These are phyloP conservation scores for Chrysanthemum seticuspe DNA, from an alignment of 129 eudicot species.

Conservation along the genomic window DNA sequence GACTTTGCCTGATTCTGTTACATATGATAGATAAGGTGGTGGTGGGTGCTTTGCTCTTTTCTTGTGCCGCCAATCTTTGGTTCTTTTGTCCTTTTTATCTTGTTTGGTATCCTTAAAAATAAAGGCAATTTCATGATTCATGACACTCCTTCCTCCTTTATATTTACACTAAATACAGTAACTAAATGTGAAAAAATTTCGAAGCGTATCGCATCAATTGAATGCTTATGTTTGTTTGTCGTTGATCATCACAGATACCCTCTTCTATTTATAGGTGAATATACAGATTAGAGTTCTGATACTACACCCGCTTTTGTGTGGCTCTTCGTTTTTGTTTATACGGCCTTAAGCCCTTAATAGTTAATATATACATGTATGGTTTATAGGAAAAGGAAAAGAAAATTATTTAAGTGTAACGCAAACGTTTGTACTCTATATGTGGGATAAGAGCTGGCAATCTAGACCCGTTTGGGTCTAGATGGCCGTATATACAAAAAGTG, in stretches of 20 bases:
- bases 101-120: slow-evolving; percentile 17
- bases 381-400: no score
- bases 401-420: no score
- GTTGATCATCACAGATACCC: slow-evolving; percentile 2
- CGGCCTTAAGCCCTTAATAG: no score
- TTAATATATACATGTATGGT: no score
- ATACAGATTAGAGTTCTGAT: no score
- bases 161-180: slow-evolving; percentile 11
- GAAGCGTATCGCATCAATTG: slow-evolving; percentile 14
- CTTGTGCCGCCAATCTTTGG: slow-evolving; percentile 34
- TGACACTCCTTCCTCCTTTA: slow-evolving; percentile 24
- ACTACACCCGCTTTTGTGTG: no score
- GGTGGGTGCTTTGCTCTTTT: slow-evolving; percentile 17
- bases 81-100: slow-evolving; percentile 18
- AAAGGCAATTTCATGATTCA: slow-evolving; percentile 26
- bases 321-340: no score
- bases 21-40: slow-evolving; percentile 31
- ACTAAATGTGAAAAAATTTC: slow-evolving; percentile 11
- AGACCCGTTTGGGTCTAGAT: no score
- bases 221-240: slow-evolving; percentile 14
- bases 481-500: no score
- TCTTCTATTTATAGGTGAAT: background rate
- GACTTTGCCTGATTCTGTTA: slow-evolving; percentile 39
- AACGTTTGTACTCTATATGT: no score
- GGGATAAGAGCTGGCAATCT: no score